Percentiles rank a stretch among this genome's conserved stretches.
phyloP scores from a whole-genome alignment of 2,329 filamentous ascomycete genomes.

The Phaeosphaeriaceae sp. region DNA sequence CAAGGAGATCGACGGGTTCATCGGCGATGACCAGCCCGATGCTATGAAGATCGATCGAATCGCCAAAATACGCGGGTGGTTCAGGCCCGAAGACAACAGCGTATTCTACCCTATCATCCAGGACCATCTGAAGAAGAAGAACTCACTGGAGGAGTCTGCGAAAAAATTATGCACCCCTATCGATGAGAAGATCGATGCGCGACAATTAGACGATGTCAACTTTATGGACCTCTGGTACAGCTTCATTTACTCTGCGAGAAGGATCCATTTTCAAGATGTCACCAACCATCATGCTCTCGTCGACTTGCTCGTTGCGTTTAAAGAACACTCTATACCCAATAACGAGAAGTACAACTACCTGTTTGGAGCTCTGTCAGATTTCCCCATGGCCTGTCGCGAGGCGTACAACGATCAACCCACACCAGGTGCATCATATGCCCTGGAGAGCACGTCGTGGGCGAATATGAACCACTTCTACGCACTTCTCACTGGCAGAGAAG shows the following conservation, averaged over 20 bases:
- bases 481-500: slow-evolving; percentile 19
- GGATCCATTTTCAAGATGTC: slow-evolving; percentile 21
- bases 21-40: slow-evolving; percentile 22
- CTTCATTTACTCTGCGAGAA: slow-evolving; percentile 39
- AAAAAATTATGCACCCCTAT: slow-evolving; percentile 31
- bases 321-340: slow-evolving; percentile 28
- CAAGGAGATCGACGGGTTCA: slow-evolving; percentile 21
- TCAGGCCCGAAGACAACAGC: slow-evolving; percentile 31
- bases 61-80: slow-evolving; percentile 39
- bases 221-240: slow-evolving; percentile 40
- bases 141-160: slow-evolving; percentile 20
- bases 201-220: slow-evolving; percentile 24
- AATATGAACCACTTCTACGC: slow-evolving; percentile 44
- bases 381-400: slow-evolving; percentile 34
- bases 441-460: slow-evolving; percentile 39
- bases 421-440: slow-evolving; percentile 17
- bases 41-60: slow-evolving; percentile 38
- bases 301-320: slow-evolving; percentile 31
- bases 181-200: slow-evolving; percentile 30
- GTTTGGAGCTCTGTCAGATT: slow-evolving; percentile 28
- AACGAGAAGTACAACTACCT: slow-evolving; percentile 27
- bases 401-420: slow-evolving; percentile 39
- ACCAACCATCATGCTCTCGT: slow-evolving; percentile 24
- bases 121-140: slow-evolving; percentile 24
- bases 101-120: slow-evolving; percentile 30